These are phyloP conservation scores for Calycina herbarum DNA, from an alignment of 2,329 filamentous ascomycete genomes.

Conservation along the genomic window DNA sequence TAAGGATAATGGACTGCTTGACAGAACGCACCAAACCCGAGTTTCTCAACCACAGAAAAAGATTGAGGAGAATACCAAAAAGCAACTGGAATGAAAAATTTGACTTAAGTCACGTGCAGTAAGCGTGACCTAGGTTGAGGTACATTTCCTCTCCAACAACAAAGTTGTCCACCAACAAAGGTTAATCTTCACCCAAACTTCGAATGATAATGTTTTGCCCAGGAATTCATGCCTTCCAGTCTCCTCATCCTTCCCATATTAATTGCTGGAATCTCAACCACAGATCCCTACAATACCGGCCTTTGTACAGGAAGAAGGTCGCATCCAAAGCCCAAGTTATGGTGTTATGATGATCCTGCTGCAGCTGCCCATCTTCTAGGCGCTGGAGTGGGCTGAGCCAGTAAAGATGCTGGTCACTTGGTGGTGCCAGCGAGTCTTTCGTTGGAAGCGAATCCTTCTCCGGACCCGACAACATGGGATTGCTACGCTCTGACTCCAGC, in stretches of 20 bases:
- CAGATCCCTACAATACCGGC: not conserved
- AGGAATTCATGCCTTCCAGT: not conserved
- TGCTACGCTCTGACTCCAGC: constrained; percentile 1
- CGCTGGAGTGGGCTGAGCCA: not conserved
- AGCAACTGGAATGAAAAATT: too few relatives aligned
- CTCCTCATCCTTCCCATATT: not conserved
- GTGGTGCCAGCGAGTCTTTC: not conserved
- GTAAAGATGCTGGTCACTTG: not conserved
- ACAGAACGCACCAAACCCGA: not conserved
- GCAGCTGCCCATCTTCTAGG: not conserved
- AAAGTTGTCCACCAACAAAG: too few relatives aligned
- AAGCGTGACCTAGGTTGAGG: too few relatives aligned
- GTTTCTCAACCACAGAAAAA: not conserved
- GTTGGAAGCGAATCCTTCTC: not conserved
- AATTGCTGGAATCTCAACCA: not conserved
- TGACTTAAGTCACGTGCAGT: too few relatives aligned
- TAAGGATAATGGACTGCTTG: not conserved
- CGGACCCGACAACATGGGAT: not conserved
- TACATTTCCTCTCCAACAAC: too few relatives aligned
- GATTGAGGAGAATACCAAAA: not conserved
- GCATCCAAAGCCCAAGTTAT: not conserved
- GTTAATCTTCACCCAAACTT: not conserved
- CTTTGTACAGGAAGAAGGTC: not conserved
- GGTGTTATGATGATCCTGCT: not conserved
- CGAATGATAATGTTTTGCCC: not conserved